These are phyloP conservation scores for Pichia nanzhaoensis DNA, from an alignment of 805 yeast species.

Conservation along the genomic window DNA sequence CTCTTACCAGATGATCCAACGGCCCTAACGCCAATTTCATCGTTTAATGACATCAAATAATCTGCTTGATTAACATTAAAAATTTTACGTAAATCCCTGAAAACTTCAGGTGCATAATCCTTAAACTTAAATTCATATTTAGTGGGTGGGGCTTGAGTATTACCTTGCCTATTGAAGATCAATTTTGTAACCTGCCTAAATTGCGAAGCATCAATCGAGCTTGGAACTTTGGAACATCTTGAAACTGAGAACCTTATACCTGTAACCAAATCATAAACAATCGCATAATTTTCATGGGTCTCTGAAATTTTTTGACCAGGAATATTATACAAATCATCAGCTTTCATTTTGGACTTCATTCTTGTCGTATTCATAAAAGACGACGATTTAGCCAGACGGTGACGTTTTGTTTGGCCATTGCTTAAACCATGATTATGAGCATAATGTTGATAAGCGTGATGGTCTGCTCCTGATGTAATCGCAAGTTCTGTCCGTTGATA, in stretches of 20 bases:
- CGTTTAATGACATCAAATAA: slow-evolving; percentile 84
- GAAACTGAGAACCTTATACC: slow-evolving; percentile 96
- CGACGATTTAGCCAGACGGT: slow-evolving; percentile 17
- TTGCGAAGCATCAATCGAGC: slow-evolving; percentile 63
- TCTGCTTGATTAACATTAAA: slow-evolving; percentile 96
- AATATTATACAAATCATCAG: slow-evolving; percentile 27
- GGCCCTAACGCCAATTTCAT: slow-evolving; percentile 86
- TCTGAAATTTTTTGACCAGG: slow-evolving; percentile 39
- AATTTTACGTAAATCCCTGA: slow-evolving; percentile 68
- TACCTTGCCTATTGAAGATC: slow-evolving; percentile 82
- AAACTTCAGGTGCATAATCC: slow-evolving; percentile 93
- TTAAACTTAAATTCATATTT: slow-evolving; percentile 94
- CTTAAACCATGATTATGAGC: background rate
- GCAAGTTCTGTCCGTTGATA: slow-evolving; percentile 19
- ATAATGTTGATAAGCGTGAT: too few relatives aligned
- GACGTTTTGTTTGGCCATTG: slow-evolving; percentile 10
- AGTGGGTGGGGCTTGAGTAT: slow-evolving; percentile 85
- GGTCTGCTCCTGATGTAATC: background rate
- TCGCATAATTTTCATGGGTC: slow-evolving; percentile 87
- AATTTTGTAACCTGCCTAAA: slow-evolving; percentile 69
- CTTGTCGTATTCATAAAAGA: slow-evolving; percentile 21
- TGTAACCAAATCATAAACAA: slow-evolving; percentile 95
- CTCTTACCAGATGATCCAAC: slow-evolving; percentile 95
- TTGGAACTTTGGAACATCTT: slow-evolving; percentile 79
- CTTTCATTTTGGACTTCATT: slow-evolving; percentile 20